Base-by-base conservation (phyloP, 225 moss, liverwort and hornwort species). In the Pleurozium schreberi region DNA sequence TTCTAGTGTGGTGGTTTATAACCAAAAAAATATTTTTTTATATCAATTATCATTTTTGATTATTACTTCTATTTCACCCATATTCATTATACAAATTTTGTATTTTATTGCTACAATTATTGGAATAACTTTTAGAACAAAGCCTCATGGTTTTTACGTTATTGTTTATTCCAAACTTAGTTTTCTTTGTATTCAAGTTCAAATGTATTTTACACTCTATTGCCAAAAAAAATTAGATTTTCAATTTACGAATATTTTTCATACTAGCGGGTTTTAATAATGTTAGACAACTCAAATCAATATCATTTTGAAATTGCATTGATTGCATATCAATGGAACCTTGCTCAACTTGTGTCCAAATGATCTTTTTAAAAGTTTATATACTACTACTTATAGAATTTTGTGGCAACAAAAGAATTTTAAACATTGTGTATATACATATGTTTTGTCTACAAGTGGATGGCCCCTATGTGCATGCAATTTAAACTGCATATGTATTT, bases 381-480 rank as follows among this genome's bases (percentile, higher is more conserved):
- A 73, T 6, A 47, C 16, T 9, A 71, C 8, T 71, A 42, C 45
- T 73, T 73, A 17, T 45, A 43, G 45, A 43, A 73, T 73, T 45
- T 17, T 45, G 17, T 73, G 6, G 10, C 5, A 45, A 28, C 6
- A 28, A 43, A 43, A 42, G 26, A 43, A 42, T 43, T 70, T 27
- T 2, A 1, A 68, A 70, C 8, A 42, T 40, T 1, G 0, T 70
- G 1, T 5, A 25, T 25, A 40, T 40, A 12, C 49, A 49, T 66
- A 19, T 11, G 7, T 40, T 69, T 25, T 42, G 14, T 40, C 14
- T 70, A 42, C 8, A 42, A 25, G 26, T 42, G 5, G 42, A 26
- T 0, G 0, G 3, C 9, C 5, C 42, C 26, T n/a, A n/a, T n/a
- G n/a, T n/a, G n/a, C n/a, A n/a, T n/a, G n/a, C 0, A 68, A 1